These are phyloP conservation scores for Pisolithus marmoratus DNA, from an alignment of 768 basidiomycete genomes.

Conservation along the genomic window DNA sequence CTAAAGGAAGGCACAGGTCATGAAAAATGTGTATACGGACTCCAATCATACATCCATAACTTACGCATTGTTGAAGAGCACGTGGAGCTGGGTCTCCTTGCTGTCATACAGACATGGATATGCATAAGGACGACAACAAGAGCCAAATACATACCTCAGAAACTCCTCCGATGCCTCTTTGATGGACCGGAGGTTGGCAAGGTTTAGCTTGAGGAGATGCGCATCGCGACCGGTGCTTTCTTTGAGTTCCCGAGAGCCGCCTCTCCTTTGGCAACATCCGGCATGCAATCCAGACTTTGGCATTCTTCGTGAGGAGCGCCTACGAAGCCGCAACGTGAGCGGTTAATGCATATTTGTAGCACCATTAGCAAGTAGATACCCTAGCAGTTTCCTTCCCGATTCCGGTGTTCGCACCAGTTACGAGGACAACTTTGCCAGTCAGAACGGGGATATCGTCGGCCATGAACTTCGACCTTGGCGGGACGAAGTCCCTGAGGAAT, in stretches of 20 bases:
- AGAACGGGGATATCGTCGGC: no score
- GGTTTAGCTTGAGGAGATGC: slow-evolving; percentile 26
- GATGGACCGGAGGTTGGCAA: slow-evolving; percentile 28
- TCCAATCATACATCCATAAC: background rate
- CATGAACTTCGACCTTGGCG: no score
- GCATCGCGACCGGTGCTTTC: slow-evolving; percentile 27
- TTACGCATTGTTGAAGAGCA: slow-evolving; percentile 30
- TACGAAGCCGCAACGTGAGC: slow-evolving; percentile 6
- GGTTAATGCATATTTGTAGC: no score
- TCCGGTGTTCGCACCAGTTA: no score
- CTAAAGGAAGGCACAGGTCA: no score
- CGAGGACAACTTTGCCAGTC: no score
- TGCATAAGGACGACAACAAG: background rate
- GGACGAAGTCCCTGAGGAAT: no score
- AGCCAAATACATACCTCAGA: slow-evolving; percentile 13
- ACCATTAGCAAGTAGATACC: no score
- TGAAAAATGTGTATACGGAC: no score
- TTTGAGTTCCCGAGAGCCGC: slow-evolving; percentile 37
- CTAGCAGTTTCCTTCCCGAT: no score
- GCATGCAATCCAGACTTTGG: slow-evolving; percentile 48
- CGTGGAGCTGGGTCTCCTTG: slow-evolving; percentile 21
- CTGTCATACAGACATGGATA: slow-evolving; percentile 9
- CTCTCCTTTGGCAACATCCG: slow-evolving; percentile 34
- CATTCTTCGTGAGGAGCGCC: slow-evolving; percentile 38
- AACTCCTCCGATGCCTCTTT: slow-evolving; percentile 27